These are phyloP conservation scores for Selaginella tamariscina DNA, from an alignment of 75 land plant genomes.

Conservation along the genomic window DNA sequence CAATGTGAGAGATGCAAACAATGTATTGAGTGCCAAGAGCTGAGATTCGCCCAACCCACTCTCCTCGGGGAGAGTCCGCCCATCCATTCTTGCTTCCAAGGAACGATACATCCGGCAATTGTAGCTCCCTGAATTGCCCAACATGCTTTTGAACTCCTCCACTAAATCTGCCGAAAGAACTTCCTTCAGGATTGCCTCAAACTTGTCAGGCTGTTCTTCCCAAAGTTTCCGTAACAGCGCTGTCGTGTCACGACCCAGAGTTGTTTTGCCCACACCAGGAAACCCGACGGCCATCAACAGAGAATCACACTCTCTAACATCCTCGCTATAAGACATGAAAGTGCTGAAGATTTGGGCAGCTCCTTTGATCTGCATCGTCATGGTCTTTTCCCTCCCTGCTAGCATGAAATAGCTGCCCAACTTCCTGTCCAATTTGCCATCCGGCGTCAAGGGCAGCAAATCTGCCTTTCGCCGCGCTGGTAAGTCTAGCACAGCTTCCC, in stretches of 20 bases:
- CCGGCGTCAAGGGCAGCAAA: too few species aligned
- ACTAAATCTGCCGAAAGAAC: not conserved
- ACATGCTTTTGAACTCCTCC: not conserved
- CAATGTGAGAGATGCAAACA: not conserved
- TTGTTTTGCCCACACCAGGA: not conserved
- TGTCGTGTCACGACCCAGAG: not conserved
- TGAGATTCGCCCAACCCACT: too few species aligned
- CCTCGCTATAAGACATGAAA: not conserved
- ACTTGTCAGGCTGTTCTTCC: not conserved
- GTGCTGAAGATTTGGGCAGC: not conserved
- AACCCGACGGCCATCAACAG: not conserved
- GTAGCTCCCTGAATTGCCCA: not conserved
- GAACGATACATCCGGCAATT: not conserved
- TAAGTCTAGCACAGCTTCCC: too few species aligned
- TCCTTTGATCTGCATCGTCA: not conserved
- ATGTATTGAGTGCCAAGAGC: too few species aligned
- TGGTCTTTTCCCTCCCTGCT: not conserved
- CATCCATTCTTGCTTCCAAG: not conserved
- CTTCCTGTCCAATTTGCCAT: too few species aligned
- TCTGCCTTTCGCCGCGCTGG: too few species aligned
- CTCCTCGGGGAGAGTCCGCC: too few species aligned
- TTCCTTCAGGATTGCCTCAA: not conserved
- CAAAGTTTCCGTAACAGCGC: not conserved
- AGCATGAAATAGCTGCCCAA: not conserved
- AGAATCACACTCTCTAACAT: too few species aligned